Conservation (phyloP, 257 asterid genomes). For the Handroanthus guayacan region DNA sequence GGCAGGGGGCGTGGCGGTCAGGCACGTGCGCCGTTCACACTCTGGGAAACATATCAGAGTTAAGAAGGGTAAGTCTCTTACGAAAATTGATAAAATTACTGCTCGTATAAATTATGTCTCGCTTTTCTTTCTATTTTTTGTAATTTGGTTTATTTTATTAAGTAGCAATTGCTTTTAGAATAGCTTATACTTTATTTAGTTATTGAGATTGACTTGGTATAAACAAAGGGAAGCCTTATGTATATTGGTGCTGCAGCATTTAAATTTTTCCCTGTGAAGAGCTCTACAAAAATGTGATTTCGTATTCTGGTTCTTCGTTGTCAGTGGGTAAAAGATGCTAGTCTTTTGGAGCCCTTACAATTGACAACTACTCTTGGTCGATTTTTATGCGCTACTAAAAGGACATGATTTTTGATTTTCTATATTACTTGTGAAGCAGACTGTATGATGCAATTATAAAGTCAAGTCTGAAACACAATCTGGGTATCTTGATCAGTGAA, state of each 20-base stretch:
- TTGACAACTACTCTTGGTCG: neutral
- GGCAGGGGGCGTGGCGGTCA: slow-evolving; percentile 67
- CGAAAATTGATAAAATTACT: neutral
- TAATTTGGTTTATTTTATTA: neutral
- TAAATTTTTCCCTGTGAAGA: neutral
- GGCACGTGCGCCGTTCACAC: slow-evolving; percentile 81
- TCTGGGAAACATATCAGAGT: slow-evolving; percentile 78
- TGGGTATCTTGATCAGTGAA: neutral
- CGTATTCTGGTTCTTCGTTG: neutral
- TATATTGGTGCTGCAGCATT: neutral
- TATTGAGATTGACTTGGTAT: slow-evolving; percentile 19
- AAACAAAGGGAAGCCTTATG: neutral
- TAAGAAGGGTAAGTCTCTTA: slow-evolving; percentile 72
- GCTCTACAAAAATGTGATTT: neutral
- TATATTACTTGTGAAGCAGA: neutral
- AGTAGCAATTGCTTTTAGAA: neutral
- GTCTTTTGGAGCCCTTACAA: no score
- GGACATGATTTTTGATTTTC: neutral
- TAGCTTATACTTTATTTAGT: neutral
- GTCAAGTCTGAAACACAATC: neutral
- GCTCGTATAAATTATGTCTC: neutral
- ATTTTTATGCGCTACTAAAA: neutral
- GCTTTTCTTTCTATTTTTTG: neutral
- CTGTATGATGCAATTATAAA: neutral
- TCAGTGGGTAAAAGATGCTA: slow-evolving; percentile 10